Evolutionary conservation across 176 grass and related monocot genomes (phyloP), one percentile per base, ranked within the genome.

Genomic region (Echinochloa phyllopogon): DNA sequence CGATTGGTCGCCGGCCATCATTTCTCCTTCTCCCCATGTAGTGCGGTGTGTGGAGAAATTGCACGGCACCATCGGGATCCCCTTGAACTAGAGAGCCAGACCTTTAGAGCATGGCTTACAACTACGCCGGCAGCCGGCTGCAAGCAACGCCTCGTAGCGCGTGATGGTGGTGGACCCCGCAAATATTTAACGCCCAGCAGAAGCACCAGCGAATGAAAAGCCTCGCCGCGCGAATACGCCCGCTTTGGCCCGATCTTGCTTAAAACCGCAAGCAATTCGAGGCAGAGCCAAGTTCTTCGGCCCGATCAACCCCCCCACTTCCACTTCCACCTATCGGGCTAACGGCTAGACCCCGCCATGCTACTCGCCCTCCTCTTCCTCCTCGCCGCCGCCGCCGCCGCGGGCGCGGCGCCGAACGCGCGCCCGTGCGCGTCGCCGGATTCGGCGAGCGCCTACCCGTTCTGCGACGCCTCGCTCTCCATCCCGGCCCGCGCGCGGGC

Each of bases 381-480:
- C 55, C 5, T n/a, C 68, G 20, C 20, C 59, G 20, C 33, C 40
- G 41, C n/a, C 1, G 56, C 41, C 0, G 68, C 25, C 25, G 36
- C 53, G 17, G 23, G 52, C 25, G 5, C 65, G 16, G 11, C 59
- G 53, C 45, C 69, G 27, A 90, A 72, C 23, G 80, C 53, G 43
- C 50, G 45, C 43, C 83, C 96, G 42, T 98, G 96, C 75, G 36
- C 79, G 0, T 65, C 83, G 27, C 14, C 45, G 6, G 0, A n/a
- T 10, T 63, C 85, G 37, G 61, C 72, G 55, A 72, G 74, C 48
- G 50, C 84, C 33, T 89, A 89, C 76, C 74, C 83, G 58, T 98
- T 95, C 91, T 98, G 93, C 79, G 83, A 98, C 76, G 75, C 75
- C 9, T 89, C 93, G 53, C 93, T 95, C 50, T 66, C 93, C 13